Evolutionary conservation across 352 stramenopile species (phyloP).

Genomic region (Halophytophthora polymorphica): DNA sequence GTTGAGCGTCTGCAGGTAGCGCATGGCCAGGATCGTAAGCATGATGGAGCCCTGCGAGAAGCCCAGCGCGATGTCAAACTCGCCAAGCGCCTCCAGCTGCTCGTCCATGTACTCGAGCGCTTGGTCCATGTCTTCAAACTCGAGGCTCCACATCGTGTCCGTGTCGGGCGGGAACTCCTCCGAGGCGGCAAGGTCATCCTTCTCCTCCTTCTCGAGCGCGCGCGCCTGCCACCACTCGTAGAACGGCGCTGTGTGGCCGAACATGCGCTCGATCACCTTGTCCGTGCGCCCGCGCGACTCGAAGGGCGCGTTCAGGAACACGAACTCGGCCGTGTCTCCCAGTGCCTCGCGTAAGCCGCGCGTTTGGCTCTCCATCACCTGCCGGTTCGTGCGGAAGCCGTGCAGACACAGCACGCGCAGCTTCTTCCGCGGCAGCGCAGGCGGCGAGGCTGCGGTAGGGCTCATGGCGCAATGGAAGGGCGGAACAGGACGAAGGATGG

Average conservation of each 20-base stretch:
- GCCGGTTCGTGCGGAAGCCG: slow-evolving; percentile 64
- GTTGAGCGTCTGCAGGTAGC: slow-evolving; percentile 38
- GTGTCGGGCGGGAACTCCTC: slow-evolving; percentile 16
- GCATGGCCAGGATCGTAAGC: slow-evolving; percentile 60
- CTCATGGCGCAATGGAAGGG: too few relatives aligned
- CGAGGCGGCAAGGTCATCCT: slow-evolving; percentile 30
- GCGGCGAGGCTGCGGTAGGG: background rate
- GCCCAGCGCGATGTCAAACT: slow-evolving; percentile 71
- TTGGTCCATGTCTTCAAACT: slow-evolving; percentile 38
- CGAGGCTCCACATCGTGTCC: slow-evolving; percentile 25
- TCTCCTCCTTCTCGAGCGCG: slow-evolving; percentile 40
- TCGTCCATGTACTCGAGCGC: slow-evolving; percentile 55
- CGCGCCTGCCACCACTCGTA: slow-evolving; percentile 72
- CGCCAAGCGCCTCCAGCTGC: slow-evolving; percentile 52
- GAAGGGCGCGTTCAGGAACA: slow-evolving; percentile 64
- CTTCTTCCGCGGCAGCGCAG: slow-evolving; percentile 16
- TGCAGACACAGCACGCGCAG: slow-evolving; percentile 74
- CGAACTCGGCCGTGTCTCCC: slow-evolving; percentile 57
- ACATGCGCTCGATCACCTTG: slow-evolving; percentile 46
- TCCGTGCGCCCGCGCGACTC: slow-evolving; percentile 57
- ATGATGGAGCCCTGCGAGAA: slow-evolving; percentile 80
- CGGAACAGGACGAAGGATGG: background rate
- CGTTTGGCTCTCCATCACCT: slow-evolving; percentile 72
- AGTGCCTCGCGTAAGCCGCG: slow-evolving; percentile 55
- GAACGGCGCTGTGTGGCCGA: slow-evolving; percentile 57